These are phyloP conservation scores for Sugiyamaella xylanicola DNA, from an alignment of 1,139 yeast species.

Conservation along the genomic window DNA sequence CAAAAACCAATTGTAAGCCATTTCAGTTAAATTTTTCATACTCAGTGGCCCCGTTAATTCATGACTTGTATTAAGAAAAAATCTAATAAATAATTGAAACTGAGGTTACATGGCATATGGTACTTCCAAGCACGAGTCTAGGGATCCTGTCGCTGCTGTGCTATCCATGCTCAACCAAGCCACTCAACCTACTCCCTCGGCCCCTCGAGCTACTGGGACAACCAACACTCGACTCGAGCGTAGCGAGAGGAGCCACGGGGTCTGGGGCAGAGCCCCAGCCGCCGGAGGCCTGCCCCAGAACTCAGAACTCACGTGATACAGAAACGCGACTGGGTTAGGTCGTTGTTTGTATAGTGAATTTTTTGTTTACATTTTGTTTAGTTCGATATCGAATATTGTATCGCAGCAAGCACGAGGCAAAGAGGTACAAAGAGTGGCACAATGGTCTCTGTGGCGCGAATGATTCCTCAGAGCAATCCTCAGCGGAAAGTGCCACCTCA, in stretches of 20 bases:
- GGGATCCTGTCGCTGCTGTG: no score
- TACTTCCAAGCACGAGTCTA: no score
- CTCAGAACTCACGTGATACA: constrained; percentile 5
- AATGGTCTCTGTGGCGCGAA: constrained; percentile 18
- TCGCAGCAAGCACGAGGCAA: not conserved
- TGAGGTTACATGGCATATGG: no score
- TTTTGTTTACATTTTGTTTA: constrained; percentile 17
- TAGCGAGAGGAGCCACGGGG: constrained; percentile 4
- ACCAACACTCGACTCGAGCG: not conserved
- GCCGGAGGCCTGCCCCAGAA: constrained; percentile 1
- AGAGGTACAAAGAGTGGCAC: not conserved
- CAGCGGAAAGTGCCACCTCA: constrained; percentile 26
- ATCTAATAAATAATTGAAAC: no score
- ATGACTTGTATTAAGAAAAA: no score
- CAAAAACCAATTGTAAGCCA: no score
- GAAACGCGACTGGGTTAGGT: constrained; percentile 13
- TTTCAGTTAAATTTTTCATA: no score
- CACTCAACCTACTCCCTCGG: no score
- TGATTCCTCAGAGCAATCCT: constrained; percentile 11
- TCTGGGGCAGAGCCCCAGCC: constrained; percentile 10
- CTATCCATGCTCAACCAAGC: no score
- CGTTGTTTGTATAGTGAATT: not conserved
- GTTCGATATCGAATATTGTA: no score
- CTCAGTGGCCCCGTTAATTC: no score
- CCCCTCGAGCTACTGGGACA: no score